phyloP scores from a whole-genome alignment of 2,329 filamentous ascomycete genomes.

The Phoma sp. region DNA sequence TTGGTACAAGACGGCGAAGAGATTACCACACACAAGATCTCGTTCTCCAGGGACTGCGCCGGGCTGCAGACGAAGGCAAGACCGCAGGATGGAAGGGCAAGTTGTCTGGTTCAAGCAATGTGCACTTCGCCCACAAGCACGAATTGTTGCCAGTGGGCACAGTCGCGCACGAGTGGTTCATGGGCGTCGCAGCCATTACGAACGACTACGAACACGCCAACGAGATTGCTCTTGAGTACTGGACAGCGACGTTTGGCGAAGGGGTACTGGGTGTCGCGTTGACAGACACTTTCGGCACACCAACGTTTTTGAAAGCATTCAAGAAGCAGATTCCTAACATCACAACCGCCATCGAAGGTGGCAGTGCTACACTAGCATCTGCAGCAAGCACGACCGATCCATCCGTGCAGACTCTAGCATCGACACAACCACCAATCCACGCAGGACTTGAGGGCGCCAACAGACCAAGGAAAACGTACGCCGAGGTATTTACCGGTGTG shows the following conservation, averaged over 20 bases:
- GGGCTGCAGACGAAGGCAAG: conserved; percentile 74
- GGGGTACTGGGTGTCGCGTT: conserved; percentile 84
- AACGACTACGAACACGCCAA: conserved; percentile 85
- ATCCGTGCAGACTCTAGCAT: conserved; percentile 44
- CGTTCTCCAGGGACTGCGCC: conserved; percentile 84
- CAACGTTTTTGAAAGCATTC: conserved; percentile 86
- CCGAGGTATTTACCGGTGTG: conserved; percentile 81
- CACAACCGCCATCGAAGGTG: conserved; percentile 51
- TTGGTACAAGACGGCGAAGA: conserved; percentile 84
- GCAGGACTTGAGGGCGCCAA: conserved; percentile 50
- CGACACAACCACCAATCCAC: conserved; percentile 53
- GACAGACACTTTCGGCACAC: conserved; percentile 95
- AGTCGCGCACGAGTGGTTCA: conserved; percentile 98
- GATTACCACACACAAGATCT: conserved; percentile 95
- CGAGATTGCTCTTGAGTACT: conserved; percentile 82
- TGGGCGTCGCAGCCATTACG: conserved; percentile 93
- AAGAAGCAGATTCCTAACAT: conserved; percentile 65
- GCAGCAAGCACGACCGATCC: conserved; percentile 51
- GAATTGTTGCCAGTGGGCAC: conserved; percentile 85
- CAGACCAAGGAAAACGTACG: conserved; percentile 68
- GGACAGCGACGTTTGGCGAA: conserved; percentile 89
- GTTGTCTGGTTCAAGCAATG: conserved; percentile 90
- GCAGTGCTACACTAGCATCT: conserved; percentile 50
- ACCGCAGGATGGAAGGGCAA: conserved; percentile 71
- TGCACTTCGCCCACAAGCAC: conserved; percentile 95